phyloP scores from a whole-genome alignment of 2,329 filamentous ascomycete genomes.

The Arthroderma sp. region DNA sequence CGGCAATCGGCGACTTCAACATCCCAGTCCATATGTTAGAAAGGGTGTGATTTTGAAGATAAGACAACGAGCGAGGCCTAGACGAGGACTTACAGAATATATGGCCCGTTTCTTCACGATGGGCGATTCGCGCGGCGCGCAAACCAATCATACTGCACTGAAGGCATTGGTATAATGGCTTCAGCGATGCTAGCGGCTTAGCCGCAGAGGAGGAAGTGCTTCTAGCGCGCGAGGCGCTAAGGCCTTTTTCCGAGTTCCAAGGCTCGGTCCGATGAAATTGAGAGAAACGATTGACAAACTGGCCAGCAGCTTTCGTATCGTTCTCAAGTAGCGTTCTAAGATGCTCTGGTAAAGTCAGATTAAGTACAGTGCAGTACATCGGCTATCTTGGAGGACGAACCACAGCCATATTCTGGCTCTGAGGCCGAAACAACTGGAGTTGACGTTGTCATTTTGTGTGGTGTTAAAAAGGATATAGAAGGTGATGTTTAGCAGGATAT shows the following conservation, averaged over 20 bases:
- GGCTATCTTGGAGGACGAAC: conserved; percentile 16
- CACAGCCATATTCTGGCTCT: conserved; percentile 29
- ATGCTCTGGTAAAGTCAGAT: conserved; percentile 21
- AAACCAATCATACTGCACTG: conserved; percentile 22
- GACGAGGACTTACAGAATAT: conserved; percentile 24
- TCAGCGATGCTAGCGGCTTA: conserved; percentile 18
- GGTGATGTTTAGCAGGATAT: background rate
- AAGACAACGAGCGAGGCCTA: background rate
- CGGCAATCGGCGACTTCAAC: conserved; percentile 28
- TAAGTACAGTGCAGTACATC: background rate
- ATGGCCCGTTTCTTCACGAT: conserved; percentile 27
- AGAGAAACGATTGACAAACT: conserved; percentile 23
- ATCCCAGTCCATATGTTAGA: too few relatives aligned
- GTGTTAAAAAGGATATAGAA: background rate
- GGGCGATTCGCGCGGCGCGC: conserved; percentile 20
- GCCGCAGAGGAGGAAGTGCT: conserved; percentile 6
- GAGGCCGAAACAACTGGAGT: conserved; percentile 15
- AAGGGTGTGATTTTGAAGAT: too few relatives aligned
- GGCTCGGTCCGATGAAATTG: conserved; percentile 20
- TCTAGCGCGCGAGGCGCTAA: conserved; percentile 12
- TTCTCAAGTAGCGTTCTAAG: conserved; percentile 22
- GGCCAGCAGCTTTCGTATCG: conserved; percentile 20
- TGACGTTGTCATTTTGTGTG: background rate
- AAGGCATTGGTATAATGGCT: conserved; percentile 28
- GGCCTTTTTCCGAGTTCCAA: conserved; percentile 15